These are phyloP conservation scores for Malus asiatica DNA, from an alignment of 306 rosid species.

Conservation along the genomic window DNA sequence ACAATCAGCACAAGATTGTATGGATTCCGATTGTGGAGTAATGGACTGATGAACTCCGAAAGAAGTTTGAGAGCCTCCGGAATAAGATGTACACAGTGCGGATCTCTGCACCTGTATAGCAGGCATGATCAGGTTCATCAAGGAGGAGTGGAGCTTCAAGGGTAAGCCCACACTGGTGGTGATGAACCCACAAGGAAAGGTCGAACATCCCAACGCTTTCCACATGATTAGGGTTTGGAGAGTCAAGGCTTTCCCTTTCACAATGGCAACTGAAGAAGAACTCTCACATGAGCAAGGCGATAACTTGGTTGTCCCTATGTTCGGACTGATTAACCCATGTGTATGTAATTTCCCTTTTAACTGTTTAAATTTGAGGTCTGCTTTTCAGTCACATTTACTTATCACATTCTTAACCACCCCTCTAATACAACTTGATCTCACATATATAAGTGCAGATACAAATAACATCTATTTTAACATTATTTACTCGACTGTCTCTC, in stretches of 20 bases:
- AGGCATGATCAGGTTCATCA: slow-evolving; percentile 35
- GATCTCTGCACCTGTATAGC: slow-evolving; percentile 7
- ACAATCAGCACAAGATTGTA: slow-evolving; percentile 33
- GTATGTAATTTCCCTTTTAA: slow-evolving; percentile 2
- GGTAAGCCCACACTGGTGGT: slow-evolving; percentile 32
- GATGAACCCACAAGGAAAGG: slow-evolving; percentile 32
- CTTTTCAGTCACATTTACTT: not conserved
- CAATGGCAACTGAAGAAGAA: not conserved
- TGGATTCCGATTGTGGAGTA: slow-evolving; percentile 60
- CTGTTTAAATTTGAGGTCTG: not conserved
- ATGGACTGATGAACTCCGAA: slow-evolving; percentile 28
- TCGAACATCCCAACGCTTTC: slow-evolving; percentile 36
- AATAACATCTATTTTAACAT: no score
- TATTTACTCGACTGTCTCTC: no score
- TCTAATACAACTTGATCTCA: no score
- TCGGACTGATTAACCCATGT: slow-evolving; percentile 1
- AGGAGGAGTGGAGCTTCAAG: slow-evolving; percentile 49
- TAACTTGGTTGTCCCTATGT: slow-evolving; percentile 18
- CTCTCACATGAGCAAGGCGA: not conserved
- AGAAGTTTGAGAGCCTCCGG: slow-evolving; percentile 42
- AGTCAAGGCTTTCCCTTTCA: slow-evolving; percentile 33
- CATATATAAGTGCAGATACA: no score
- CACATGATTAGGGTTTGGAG: slow-evolving; percentile 52
- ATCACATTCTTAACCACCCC: no score
- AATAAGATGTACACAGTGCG: slow-evolving; percentile 35